These are phyloP conservation scores for Capsicum chinense DNA, from an alignment of 257 asterid genomes.

Conservation along the genomic window DNA sequence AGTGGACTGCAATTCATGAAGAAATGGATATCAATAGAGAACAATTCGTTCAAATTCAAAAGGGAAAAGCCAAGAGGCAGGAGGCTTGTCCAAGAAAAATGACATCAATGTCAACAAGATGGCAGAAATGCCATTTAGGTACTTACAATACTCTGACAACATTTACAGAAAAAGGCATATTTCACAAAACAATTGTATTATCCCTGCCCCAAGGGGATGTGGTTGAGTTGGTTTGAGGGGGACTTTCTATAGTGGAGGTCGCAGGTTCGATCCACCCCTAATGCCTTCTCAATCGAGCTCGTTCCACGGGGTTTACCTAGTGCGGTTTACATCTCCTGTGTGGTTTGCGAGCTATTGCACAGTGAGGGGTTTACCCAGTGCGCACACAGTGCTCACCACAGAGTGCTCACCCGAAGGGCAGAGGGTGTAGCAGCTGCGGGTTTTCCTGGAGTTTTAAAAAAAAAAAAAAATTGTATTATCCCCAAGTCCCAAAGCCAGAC, in stretches of 20 bases:
- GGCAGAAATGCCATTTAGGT: background rate
- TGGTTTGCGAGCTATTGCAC: too few species aligned
- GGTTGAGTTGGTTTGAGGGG: too few species aligned
- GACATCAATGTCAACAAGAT: background rate
- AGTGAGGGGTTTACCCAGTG: too few species aligned
- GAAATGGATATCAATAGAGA: background rate
- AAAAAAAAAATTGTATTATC: background rate
- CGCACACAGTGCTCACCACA: too few species aligned
- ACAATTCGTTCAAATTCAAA: background rate
- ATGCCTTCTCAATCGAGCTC: too few species aligned
- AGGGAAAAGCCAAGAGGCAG: background rate
- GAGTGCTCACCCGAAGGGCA: too few species aligned
- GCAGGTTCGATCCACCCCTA: too few species aligned
- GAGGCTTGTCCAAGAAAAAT: constrained; percentile 18
- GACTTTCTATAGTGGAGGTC: too few species aligned
- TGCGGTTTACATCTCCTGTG: too few species aligned
- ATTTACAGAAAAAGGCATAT: constrained; percentile 1
- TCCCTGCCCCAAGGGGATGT: background rate
- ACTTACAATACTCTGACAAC: background rate
- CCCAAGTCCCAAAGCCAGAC: background rate
- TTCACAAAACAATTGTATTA: background rate
- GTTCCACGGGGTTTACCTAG: too few species aligned
- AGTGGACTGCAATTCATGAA: background rate
- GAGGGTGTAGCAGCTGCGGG: too few species aligned
- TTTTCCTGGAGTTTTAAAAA: too few species aligned